Evolutionary conservation across 768 basidiomycete genomes (phyloP).

Genomic region (Boletellus sp.): DNA sequence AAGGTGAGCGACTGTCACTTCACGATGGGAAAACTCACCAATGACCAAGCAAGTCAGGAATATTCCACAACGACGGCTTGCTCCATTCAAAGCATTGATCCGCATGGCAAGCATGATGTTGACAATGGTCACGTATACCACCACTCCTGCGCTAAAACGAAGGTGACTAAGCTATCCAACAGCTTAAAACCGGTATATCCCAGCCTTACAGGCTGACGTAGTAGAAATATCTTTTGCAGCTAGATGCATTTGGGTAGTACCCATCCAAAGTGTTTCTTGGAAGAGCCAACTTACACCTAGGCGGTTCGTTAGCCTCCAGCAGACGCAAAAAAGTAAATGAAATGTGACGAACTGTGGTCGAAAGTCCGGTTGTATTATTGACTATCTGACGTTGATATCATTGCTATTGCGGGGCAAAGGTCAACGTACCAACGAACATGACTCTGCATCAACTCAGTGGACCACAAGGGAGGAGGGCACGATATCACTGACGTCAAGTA

Average conservation of each 20-base stretch:
- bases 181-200: background rate
- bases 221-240: conserved; percentile 23
- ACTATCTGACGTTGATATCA: conserved; percentile 8
- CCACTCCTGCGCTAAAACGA: conserved; percentile 13
- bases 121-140: conserved; percentile 18
- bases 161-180: background rate
- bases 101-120: conserved; percentile 21
- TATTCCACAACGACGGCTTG: background rate
- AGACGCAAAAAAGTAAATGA: background rate
- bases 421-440: conserved; percentile 14
- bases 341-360: conserved; percentile 10
- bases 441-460: conserved; percentile 1
- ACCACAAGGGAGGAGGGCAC: background rate
- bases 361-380: conserved; percentile 20
- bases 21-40: conserved; percentile 8
- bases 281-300: conserved; percentile 17
- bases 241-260: background rate
- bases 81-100: conserved; percentile 16
- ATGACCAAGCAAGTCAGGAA: conserved; percentile 15
- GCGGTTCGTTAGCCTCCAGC: background rate
- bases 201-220: conserved; percentile 18
- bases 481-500: conserved; percentile 13
- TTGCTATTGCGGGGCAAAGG: background rate
- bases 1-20: background rate
- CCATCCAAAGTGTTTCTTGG: background rate